Evolutionary conservation across 352 stramenopile genomes (phyloP).

Genomic region (Globisporangium middletonii): DNA sequence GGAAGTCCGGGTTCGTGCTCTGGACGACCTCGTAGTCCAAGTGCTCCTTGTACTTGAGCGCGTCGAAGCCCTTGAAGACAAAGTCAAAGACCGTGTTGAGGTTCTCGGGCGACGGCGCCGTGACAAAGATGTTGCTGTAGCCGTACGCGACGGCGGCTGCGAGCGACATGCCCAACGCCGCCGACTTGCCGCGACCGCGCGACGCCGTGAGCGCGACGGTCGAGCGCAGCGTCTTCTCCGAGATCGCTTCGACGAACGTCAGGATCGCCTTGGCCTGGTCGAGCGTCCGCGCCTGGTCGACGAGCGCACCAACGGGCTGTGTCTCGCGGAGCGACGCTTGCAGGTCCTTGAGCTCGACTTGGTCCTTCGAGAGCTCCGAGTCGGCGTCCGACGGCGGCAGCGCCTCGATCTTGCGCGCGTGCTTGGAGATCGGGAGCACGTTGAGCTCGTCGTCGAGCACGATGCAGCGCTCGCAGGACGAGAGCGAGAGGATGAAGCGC

Average conservation of each 20-base stretch:
- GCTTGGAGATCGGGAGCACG: constrained; percentile 95
- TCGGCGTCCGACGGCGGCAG: constrained; percentile 56
- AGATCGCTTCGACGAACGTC: constrained; percentile 97
- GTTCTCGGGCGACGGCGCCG: constrained; percentile 97
- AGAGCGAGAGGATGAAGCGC: constrained; percentile 98
- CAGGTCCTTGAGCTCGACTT: constrained; percentile 90
- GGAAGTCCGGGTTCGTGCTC: constrained; percentile 82
- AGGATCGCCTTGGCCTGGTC: constrained; percentile 96
- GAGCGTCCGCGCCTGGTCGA: constrained; percentile 93
- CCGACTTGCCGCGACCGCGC: constrained; percentile 94
- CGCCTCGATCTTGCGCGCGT: constrained; percentile 87
- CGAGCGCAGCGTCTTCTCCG: constrained; percentile 93
- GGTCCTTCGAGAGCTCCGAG: constrained; percentile 60
- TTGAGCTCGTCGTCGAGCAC: constrained; percentile 99
- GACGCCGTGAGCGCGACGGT: constrained; percentile 95
- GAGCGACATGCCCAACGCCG: constrained; percentile 93
- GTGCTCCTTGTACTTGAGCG: constrained; percentile 95
- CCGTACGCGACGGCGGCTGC: constrained; percentile 84
- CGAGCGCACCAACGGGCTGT: constrained; percentile 93
- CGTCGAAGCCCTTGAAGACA: constrained; percentile 93
- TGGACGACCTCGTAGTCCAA: constrained; percentile 96
- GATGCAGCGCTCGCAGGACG: constrained; percentile 93
- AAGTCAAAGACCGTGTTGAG: constrained; percentile 99
- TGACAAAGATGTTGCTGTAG: constrained; percentile 97
- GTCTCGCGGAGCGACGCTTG: constrained; percentile 95